Conservation (phyloP, 345 rosid genomes). For the Eutrema yunnanense region DNA sequence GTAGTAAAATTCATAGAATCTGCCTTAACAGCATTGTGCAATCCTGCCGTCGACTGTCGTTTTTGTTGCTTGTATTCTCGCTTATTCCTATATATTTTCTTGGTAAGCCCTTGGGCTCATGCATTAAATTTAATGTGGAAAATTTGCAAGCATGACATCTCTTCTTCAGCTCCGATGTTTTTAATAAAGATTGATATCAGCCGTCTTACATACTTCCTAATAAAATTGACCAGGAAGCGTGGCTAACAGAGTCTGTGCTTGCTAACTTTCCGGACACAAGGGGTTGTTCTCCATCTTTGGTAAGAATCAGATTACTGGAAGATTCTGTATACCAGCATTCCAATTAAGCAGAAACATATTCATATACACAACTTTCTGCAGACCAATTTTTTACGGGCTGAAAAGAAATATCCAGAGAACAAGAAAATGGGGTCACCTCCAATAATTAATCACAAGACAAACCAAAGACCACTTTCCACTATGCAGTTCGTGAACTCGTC, state of each 20-base stretch:
- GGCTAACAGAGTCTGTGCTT: constrained; percentile 85
- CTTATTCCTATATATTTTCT: not conserved
- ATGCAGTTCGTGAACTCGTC: constrained; percentile 43
- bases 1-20: constrained; percentile 3
- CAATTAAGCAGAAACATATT: constrained; percentile 15
- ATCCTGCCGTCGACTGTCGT: not conserved
- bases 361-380: constrained; percentile 30
- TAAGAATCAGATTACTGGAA: constrained; percentile 30
- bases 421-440: constrained; percentile 40
- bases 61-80: not conserved
- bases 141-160: not conserved
- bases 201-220: constrained; percentile 32
- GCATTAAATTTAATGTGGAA: not conserved
- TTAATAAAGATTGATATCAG: not conserved
- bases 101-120: not conserved
- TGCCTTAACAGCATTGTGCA: not conserved
- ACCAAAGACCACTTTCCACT: constrained; percentile 52
- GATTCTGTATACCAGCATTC: not conserved
- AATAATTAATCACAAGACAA: constrained; percentile 30
- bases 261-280: constrained; percentile 73
- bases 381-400: constrained; percentile 60
- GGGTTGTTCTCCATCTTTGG: constrained; percentile 83
- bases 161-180: not conserved
- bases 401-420: constrained; percentile 44
- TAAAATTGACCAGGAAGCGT: constrained; percentile 67